A percentile compares a stretch with the other conserved stretches of the same genome.
These are phyloP conservation scores for Aspergillus piperis DNA, from an alignment of 2,329 filamentous ascomycete species.

Conservation along the genomic window DNA sequence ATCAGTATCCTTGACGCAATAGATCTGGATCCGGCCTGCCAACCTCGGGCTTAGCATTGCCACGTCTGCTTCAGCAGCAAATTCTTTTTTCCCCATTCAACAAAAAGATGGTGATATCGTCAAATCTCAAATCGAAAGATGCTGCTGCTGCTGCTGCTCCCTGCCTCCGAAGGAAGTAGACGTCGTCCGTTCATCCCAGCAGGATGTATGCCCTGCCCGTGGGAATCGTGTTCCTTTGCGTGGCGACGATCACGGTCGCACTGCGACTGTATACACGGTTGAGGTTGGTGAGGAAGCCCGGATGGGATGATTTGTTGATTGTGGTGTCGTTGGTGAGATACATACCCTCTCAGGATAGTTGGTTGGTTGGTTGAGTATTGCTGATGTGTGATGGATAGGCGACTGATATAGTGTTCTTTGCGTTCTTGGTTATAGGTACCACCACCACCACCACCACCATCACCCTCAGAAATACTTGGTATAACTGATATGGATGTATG, in stretches of 20 bases:
- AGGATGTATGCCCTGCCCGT: conserved; percentile 27
- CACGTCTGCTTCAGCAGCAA: too few relatives aligned
- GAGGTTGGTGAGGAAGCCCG: conserved; percentile 24
- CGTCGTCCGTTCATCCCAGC: conserved; percentile 1
- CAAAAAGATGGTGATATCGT: too few relatives aligned
- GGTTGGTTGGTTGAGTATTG: conserved; percentile 1
- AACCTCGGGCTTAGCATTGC: background rate
- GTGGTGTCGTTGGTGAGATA: conserved; percentile 22
- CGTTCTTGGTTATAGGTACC: conserved; percentile 16
- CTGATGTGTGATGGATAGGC: conserved; percentile 3
- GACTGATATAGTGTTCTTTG: conserved; percentile 17
- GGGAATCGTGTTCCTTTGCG: conserved; percentile 21
- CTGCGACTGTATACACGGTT: conserved; percentile 29
- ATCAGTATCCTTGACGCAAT: conserved; percentile 22
- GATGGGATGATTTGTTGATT: conserved; percentile 33
- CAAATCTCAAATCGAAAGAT: background rate
- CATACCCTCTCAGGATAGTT: background rate
- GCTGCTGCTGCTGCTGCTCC: background rate
- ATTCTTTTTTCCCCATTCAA: too few relatives aligned
- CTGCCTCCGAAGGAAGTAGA: background rate
- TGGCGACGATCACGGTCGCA: conserved; percentile 24
- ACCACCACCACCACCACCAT: too few relatives aligned
- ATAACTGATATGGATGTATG: conserved; percentile 7
- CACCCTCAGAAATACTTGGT: too few relatives aligned
- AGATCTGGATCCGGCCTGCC: background rate